These are phyloP conservation scores for Bacterosira constricta DNA, from an alignment of 108 stramenopile genomes.

Conservation along the genomic window DNA sequence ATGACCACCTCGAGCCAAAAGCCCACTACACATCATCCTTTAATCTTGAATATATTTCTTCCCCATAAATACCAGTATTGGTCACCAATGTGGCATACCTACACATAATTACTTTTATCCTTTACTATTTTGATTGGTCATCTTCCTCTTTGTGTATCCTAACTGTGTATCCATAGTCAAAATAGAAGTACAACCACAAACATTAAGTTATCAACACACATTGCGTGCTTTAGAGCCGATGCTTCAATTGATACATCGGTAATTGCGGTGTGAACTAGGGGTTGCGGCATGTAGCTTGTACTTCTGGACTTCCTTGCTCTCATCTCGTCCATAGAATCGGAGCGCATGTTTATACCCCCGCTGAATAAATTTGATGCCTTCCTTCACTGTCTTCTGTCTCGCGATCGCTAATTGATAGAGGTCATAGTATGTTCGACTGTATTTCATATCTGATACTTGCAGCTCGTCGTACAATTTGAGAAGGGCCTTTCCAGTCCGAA, in stretches of 20 bases:
- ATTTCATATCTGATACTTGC: not conserved
- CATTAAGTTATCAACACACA: no score
- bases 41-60: no score
- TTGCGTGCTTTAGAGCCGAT: no score
- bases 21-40: no score
- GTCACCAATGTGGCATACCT: no score
- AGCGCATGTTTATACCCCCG: not conserved
- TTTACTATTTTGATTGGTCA: no score
- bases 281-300: not conserved
- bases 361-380: not conserved
- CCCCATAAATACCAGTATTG: no score
- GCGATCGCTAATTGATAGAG: slow-evolving; percentile 2
- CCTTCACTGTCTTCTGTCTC: not conserved
- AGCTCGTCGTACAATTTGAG: slow-evolving; percentile 11
- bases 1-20: no score
- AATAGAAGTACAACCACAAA: no score
- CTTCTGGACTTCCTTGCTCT: slow-evolving; percentile 1
- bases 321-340: slow-evolving; percentile 9
- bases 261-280: slow-evolving; percentile 1
- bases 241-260: not conserved
- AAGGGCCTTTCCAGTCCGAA: not conserved
- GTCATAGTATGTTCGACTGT: slow-evolving; percentile 12
- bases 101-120: no score
- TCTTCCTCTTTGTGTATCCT: no score
- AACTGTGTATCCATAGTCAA: no score